These are phyloP conservation scores for Bullera alba DNA, from an alignment of 768 basidiomycete species.

Conservation along the genomic window DNA sequence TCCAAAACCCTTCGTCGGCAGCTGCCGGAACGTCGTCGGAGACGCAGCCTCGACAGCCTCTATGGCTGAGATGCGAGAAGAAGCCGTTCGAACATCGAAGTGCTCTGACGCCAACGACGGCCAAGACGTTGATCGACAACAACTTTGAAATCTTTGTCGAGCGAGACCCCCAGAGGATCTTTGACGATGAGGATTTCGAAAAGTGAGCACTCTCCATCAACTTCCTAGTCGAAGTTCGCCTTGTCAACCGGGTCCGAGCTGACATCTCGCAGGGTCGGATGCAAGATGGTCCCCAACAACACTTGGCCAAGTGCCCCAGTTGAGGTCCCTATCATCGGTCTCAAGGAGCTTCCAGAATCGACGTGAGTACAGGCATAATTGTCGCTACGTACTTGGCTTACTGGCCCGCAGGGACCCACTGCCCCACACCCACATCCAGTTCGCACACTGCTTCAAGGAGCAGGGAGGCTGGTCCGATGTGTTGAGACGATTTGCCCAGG, in stretches of 20 bases:
- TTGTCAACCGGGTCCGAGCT: background rate
- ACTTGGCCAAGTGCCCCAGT: constrained; percentile 77
- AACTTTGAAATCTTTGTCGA: constrained; percentile 90
- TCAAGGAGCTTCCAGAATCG: constrained; percentile 90
- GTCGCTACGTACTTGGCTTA: background rate
- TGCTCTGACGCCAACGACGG: constrained; percentile 84
- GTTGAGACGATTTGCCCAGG: constrained; percentile 74
- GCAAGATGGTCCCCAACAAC: constrained; percentile 76
- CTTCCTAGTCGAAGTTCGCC: background rate
- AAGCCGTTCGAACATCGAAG: constrained; percentile 90
- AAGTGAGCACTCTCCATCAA: constrained; percentile 55
- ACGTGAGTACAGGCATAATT: constrained; percentile 41
- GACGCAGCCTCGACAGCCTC: constrained; percentile 45
- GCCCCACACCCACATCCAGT: constrained; percentile 92
- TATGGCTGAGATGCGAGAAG: constrained; percentile 97
- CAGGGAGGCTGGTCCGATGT: constrained; percentile 88
- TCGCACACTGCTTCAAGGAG: constrained; percentile 94
- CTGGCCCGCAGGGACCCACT: constrained; percentile 56
- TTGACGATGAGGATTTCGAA: constrained; percentile 86
- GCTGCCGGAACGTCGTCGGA: constrained; percentile 42
- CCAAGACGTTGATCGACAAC: constrained; percentile 76
- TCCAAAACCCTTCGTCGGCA: constrained; percentile 16
- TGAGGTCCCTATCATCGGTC: constrained; percentile 74
- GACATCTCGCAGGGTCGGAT: constrained; percentile 63
- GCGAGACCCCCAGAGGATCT: constrained; percentile 87